Base-by-base conservation (phyloP, 176 grass and related monocot species). In the Rhipidocladum racemiflorum region DNA sequence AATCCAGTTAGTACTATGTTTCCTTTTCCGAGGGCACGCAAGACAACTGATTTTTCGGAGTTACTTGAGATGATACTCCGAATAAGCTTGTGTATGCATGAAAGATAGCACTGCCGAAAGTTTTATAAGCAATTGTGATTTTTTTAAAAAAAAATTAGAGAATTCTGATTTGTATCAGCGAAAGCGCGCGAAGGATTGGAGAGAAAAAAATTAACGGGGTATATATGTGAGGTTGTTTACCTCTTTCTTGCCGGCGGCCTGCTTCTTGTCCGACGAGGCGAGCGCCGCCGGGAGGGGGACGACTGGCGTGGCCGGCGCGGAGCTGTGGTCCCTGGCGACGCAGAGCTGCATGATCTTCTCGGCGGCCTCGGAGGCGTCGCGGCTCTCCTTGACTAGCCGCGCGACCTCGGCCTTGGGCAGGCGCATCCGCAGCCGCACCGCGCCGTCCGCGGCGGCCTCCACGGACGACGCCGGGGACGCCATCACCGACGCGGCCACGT, bases 331-430 rank as follows among this genome's bases (percentile, higher is more conserved):
- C 3, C 84, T 78, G 0, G 78, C 75, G 8, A 86, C 78, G 72
- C 91, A 97, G 59, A 93, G 86, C 74, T 85, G 79, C 91, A 97
- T 93, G 84, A 97, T 93, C 87, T 70, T 93, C 87, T 93, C 84
- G 0, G 94, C 94, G 0, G 91, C 94, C 35, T 97, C 91, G 18
- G 84, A 63, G 11, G 91, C 75, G 57, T 91, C 87, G 69, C 85
- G 84, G 89, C 94, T 97, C 65, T 88, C 94, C 59, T 84, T 25
- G 36, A 97, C 88, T 8, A 97, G 77, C 70, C 86, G 81, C 54
- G 82, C 85, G 10, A 97, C 94, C 75, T 97, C 89, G 0, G 91
- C 77, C 75, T 91, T 93, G 14, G 94, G 91, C 23, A 97, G 75
- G 6, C 84, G 71, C 87, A 97, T 84, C n/a, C 87, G 68, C 5